A percentile compares a stretch with the other conserved stretches of the same genome.
These are phyloP conservation scores for Euphrasia confusa DNA, from an alignment of 257 asterid species.

Conservation along the genomic window DNA sequence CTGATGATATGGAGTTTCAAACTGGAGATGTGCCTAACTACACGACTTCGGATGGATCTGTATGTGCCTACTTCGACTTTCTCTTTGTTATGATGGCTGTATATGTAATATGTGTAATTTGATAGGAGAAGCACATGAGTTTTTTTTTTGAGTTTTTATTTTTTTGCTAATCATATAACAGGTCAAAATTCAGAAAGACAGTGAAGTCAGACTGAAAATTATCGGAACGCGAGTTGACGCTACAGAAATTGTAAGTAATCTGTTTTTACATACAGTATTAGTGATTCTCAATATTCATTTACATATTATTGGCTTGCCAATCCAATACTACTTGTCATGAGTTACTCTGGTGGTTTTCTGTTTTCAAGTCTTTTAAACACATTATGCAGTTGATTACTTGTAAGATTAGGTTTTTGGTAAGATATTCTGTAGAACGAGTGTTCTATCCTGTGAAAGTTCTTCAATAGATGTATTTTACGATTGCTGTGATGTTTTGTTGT, in stretches of 20 bases:
- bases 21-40: conserved; percentile 89
- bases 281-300: neutral
- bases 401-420: neutral
- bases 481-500: no score
- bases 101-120: neutral
- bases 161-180: conserved; percentile 30
- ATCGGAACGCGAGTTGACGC: conserved; percentile 75
- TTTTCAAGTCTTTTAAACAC: neutral
- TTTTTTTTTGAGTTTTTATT: neutral
- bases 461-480: neutral
- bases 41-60: conserved; percentile 36
- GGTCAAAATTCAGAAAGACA: conserved; percentile 66
- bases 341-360: neutral
- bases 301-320: no score
- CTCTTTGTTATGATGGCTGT: neutral
- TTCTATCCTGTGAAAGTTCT: neutral
- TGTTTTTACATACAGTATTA: neutral
- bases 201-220: conserved; percentile 62
- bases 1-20: conserved; percentile 97
- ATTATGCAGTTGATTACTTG: neutral
- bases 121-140: neutral
- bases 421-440: neutral
- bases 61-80: neutral
- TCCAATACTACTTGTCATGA: neutral
- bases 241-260: conserved; percentile 68